Evolutionary conservation across 495 filamentous ascomycete genomes (phyloP).

Genomic region (Patellaria atrata): DNA sequence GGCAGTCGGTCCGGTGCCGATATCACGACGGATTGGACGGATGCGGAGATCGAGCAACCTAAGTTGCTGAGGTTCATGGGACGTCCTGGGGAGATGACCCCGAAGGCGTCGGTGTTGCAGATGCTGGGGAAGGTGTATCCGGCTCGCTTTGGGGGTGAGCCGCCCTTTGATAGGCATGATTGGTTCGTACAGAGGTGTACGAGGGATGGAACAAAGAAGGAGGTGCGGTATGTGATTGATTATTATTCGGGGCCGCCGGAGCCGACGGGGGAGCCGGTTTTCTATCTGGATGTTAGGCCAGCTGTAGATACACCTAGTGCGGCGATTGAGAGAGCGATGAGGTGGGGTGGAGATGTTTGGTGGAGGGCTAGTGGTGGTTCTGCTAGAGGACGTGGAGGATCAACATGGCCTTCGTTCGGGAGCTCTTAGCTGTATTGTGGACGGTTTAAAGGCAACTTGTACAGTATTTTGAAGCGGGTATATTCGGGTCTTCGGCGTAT

Average conservation of each 20-base stretch:
- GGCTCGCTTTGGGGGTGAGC: slow-evolving; percentile 58
- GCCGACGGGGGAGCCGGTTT: slow-evolving; percentile 82
- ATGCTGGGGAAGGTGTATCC: slow-evolving; percentile 65
- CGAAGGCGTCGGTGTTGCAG: slow-evolving; percentile 72
- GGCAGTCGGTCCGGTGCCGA: slow-evolving; percentile 1
- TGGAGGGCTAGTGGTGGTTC: slow-evolving; percentile 63
- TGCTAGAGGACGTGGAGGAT: too few species aligned
- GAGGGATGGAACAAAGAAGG: slow-evolving; percentile 38
- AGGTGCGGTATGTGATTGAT: slow-evolving; percentile 93
- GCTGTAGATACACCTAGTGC: slow-evolving; percentile 71
- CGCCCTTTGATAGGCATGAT: slow-evolving; percentile 96
- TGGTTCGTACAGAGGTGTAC: slow-evolving; percentile 72
- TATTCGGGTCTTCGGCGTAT: too few species aligned
- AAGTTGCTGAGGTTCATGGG: slow-evolving; percentile 77
- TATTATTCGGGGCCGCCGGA: slow-evolving; percentile 87
- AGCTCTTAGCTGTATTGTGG: too few species aligned
- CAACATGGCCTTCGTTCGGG: too few species aligned
- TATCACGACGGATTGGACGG: slow-evolving; percentile 22
- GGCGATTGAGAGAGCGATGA: slow-evolving; percentile 66
- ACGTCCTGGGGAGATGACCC: slow-evolving; percentile 73
- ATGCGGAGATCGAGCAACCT: slow-evolving; percentile 37
- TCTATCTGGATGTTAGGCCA: slow-evolving; percentile 92
- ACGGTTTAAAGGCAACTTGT: too few species aligned
- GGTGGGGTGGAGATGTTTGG: slow-evolving; percentile 93
- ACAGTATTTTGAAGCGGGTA: too few species aligned